Percentiles rank a stretch among this genome's conserved stretches.
phyloP scores from a whole-genome alignment of 345 rosid species.

The Salix dunnii region DNA sequence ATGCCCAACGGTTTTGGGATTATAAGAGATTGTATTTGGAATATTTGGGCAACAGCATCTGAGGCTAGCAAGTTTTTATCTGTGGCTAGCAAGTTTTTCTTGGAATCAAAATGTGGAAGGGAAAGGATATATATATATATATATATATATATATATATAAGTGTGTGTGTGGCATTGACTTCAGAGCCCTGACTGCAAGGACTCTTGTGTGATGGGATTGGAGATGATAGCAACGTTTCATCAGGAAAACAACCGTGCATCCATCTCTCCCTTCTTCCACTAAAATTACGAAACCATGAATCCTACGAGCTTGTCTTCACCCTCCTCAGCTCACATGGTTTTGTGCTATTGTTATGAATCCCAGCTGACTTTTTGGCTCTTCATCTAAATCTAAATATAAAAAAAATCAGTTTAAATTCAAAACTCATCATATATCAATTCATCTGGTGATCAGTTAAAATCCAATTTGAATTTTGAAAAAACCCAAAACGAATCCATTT shows the following conservation, averaged over 20 bases:
- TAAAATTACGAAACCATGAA: too few relatives aligned
- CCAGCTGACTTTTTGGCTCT: too few relatives aligned
- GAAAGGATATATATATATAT: background rate
- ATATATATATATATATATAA: too few relatives aligned
- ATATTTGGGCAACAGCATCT: conserved; percentile 31
- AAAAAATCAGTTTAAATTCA: too few relatives aligned
- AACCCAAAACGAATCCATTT: too few relatives aligned
- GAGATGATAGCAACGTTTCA: conserved; percentile 16
- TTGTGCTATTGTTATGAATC: too few relatives aligned
- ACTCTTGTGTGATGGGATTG: conserved; percentile 33
- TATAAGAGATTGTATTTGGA: conserved; percentile 36
- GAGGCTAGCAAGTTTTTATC: conserved; percentile 18
- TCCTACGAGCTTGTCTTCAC: background rate
- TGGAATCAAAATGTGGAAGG: background rate
- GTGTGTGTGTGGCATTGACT: conserved; percentile 31
- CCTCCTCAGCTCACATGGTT: background rate
- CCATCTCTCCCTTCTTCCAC: background rate
- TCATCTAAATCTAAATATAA: too few relatives aligned
- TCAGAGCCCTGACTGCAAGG: conserved; percentile 32
- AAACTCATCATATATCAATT: too few relatives aligned
- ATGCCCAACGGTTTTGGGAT: conserved; percentile 24
- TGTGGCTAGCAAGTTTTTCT: conserved; percentile 11
- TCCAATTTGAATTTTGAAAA: too few relatives aligned
- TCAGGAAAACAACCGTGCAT: conserved; percentile 1
- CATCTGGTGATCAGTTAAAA: too few relatives aligned